Base-by-base conservation (phyloP, 1,284 basidiomycete species). In the Tetrapyrgos nigripes region DNA sequence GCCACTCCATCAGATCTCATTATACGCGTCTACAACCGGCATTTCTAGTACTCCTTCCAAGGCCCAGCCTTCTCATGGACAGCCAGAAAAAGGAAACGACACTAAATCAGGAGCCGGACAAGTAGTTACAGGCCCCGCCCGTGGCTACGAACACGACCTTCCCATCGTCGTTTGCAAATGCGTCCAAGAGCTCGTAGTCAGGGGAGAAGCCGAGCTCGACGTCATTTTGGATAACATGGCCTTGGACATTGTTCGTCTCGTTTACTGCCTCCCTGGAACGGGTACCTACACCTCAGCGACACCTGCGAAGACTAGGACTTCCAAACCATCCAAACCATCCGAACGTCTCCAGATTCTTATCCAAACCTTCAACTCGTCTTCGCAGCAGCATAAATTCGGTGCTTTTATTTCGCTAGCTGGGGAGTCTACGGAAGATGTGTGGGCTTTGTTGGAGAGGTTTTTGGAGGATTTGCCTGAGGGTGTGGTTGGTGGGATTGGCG, bases 381-480 rank as follows among this genome's bases (percentile, higher is more conserved):
- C 59, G 24, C 37, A n/a, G 13, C 17, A 9, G 13, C 40, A 64
- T 9, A 64, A 69, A 53, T 77, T 76, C 50, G 76, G 76, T 17
- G 66, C 71, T 13, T 58, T 69, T 8, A 67, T 71, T 45, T 68
- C 65, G 50, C 78, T 90, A 40, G 75, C 77, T n/a, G 73, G 78
- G 19, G 85, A 87, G 64, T 71, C 78, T 0, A 84, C 82, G 48
- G 73, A 82, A 3, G 83, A 88, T 64, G 76, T 90, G 29, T 87
- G 84, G 64, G 84, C 83, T 0, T 76, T 91, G 21, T 72, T 91
- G 3, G 78, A 80, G 2, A 82, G 80, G 0, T 91, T 84, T 63
- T 72, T 91, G 53, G 79, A 79, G 10, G 76, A 80, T 14, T 76
- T 91, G 3, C 85, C 87, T 0, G 73, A 76, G 28, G 80, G 86